phyloP scores from a whole-genome alignment of 208 protist species.

The Leishmania mexicana region DNA sequence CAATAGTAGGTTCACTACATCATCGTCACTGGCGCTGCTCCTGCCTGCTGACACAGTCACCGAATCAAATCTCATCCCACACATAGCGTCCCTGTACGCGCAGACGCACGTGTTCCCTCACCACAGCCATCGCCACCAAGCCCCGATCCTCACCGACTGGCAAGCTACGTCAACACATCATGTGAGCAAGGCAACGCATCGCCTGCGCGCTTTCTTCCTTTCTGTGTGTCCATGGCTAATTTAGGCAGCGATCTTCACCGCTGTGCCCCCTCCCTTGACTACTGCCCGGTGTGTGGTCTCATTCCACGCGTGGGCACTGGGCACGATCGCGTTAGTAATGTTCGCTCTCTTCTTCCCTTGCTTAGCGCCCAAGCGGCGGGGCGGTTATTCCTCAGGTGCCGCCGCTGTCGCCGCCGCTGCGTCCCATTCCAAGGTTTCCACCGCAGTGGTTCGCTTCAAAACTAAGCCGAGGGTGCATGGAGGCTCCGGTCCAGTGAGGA shows the following conservation, averaged over 20 bases:
- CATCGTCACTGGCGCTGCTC: neutral
- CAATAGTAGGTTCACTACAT: neutral
- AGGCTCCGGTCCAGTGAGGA: neutral
- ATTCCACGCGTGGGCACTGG: neutral
- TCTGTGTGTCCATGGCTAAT: neutral
- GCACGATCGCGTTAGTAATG: neutral
- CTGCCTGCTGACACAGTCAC: neutral
- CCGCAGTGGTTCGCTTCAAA: neutral
- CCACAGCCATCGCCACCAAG: neutral
- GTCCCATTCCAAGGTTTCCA: neutral
- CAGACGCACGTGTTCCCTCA: neutral
- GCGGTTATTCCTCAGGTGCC: neutral
- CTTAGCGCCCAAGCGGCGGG: neutral
- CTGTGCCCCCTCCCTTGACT: neutral
- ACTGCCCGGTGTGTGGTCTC: neutral
- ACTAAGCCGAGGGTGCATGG: neutral
- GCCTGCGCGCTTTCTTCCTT: neutral
- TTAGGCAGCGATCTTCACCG: neutral
- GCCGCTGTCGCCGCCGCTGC: neutral
- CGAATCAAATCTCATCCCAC: neutral
- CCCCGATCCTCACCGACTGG: neutral
- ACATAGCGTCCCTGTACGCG: neutral
- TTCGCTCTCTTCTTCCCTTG: constrained; percentile 3
- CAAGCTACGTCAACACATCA: neutral
- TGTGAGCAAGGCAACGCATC: neutral